These are phyloP conservation scores for Vitis hybrid DNA, from an alignment of 177 flowering plant species.

Conservation along the genomic window DNA sequence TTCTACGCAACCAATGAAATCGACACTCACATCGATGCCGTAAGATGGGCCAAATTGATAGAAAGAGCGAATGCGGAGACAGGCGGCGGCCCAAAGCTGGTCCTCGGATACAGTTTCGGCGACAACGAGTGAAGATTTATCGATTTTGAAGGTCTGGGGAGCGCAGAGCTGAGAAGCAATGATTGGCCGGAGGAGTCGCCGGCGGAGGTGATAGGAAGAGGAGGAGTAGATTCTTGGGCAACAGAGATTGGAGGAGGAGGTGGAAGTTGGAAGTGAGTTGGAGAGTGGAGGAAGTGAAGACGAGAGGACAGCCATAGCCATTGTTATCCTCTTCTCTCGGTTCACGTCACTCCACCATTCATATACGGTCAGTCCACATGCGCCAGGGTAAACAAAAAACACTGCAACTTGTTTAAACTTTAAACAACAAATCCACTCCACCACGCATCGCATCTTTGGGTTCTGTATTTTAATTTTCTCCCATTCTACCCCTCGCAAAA, in stretches of 20 bases:
- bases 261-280: background rate
- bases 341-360: background rate
- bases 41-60: constrained; percentile 38
- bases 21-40: constrained; percentile 51
- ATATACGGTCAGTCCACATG: background rate
- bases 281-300: background rate
- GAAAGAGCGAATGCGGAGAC: constrained; percentile 81
- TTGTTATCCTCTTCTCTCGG: constrained; percentile 8
- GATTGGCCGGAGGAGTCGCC: constrained; percentile 10
- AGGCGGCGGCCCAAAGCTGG: constrained; percentile 88
- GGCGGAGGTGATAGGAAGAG: constrained; percentile 4
- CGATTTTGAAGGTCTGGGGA: constrained; percentile 31
- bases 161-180: constrained; percentile 31
- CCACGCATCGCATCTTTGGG: too few species aligned
- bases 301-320: background rate
- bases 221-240: background rate
- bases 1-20: background rate
- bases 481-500: too few species aligned
- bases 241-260: background rate
- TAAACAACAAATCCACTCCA: too few species aligned
- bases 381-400: too few species aligned
- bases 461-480: too few species aligned
- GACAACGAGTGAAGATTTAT: constrained; percentile 36
- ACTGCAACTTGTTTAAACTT: too few species aligned
- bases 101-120: constrained; percentile 56